Evolutionary conservation across 176 grass and related monocot genomes (phyloP), one percentile per base, ranked within the genome.

Genomic region (Aegilops speltoides): DNA sequence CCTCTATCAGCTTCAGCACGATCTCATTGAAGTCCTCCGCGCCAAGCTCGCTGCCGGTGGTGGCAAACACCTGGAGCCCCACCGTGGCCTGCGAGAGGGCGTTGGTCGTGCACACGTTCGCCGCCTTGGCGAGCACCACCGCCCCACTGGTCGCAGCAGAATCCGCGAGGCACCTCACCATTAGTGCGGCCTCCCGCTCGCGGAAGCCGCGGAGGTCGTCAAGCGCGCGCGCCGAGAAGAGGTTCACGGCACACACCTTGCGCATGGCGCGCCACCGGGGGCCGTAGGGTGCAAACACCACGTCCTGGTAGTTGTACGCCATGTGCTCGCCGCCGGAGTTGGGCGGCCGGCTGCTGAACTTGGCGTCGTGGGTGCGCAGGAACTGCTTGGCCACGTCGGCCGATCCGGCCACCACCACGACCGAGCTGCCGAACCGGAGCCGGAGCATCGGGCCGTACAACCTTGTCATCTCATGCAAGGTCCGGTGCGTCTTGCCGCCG

Each of bases 221-320:
- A 28, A 97, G 80, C 4, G 92, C 95, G 38, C 88, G 86, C 4
- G 77, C 48, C 0, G 92, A 92, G 83, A 97, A 97, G 61, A 97
- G 87, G 82, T 97, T 87, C 8, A 97, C 64, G 0, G 88, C 75
- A 17, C 90, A 94, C 2, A 94, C 72, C 79, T 97, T 97, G 23
- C 92, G 90, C 80, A 92, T 78, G 11, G 84, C 80, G 16, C 95
- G 86, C 95, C 95, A 94, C 11, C 95, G 90, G 7, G 85, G 16
- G 1, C 92, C 95, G 12, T 97, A 97, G 0, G 95, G 92, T 3
- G 84, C 95, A 54, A 94, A 97, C 23, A 97, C 92, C 2, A 97
- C 13, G 86, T 97, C 92, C 79, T 92, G 92, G 84, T 97, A 97
- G 81, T 97, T 94, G 83, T 97, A 97, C 10, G 95, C 92, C 77